Conservation (phyloP, 148 eudicot genomes). For the Camellia sinensis region DNA sequence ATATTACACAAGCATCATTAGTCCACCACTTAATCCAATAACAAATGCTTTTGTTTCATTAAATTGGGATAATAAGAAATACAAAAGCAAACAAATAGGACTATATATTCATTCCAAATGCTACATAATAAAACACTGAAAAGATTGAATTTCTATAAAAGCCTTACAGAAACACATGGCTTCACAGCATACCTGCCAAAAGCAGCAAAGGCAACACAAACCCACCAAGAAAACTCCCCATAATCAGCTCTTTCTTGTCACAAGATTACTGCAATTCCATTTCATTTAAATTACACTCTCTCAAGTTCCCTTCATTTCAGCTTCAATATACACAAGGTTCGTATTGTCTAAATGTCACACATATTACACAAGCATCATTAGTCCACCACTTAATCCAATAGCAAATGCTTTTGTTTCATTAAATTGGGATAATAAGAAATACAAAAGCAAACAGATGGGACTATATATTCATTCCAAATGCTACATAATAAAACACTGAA, state of each 20-base stretch:
- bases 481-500: not conserved
- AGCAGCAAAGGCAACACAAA: slow-evolving; percentile 57
- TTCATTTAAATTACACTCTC: not conserved
- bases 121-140: not conserved
- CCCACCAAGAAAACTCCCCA: slow-evolving; percentile 42
- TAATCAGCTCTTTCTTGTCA: slow-evolving; percentile 9
- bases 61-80: not conserved
- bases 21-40: not conserved
- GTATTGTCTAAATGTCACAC: not conserved
- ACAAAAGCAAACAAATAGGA: not conserved
- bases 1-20: not conserved
- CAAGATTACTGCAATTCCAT: slow-evolving; percentile 17
- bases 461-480: not conserved
- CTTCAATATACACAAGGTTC: not conserved
- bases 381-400: not conserved
- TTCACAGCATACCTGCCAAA: slow-evolving; percentile 40
- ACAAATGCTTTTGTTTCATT: not conserved
- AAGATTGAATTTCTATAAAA: not conserved
- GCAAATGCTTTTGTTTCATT: not conserved
- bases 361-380: not conserved
- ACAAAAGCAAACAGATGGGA: not conserved
- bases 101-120: not conserved
- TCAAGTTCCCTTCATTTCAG: not conserved
- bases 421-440: not conserved
- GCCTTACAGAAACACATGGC: not conserved